Base-by-base conservation (phyloP, 164 flowering plant genomes). In the Nymphaea thermarum region DNA sequence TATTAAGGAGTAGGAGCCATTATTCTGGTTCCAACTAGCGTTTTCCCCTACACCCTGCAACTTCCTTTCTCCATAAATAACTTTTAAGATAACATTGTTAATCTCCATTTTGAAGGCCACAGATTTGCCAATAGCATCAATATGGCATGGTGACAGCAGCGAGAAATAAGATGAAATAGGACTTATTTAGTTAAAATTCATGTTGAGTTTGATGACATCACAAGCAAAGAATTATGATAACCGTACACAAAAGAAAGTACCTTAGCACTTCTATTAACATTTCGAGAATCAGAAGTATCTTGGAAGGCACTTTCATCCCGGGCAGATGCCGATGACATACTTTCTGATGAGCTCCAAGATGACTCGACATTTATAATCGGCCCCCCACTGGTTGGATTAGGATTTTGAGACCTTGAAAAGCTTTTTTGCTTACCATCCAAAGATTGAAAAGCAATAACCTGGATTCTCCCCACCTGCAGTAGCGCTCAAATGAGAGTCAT, bases 381-480 rank as follows among this genome's bases (percentile, higher is more conserved):
- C 10, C 12, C 12, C 7, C 64, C 42, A 78, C 73, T 82, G 76
- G 65, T 81, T 72, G 77, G 69, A 45, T 77, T 74, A 45, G 89
- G 90, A 53, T 88, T 70, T 18, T 80, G 67, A 69, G 90, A 65
- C 71, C 76, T 78, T 41, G 80, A 44, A 64, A 76, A 64, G 57
- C 76, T 71, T 71, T 75, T 82, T 72, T 86, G 98, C 75, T 83
- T 92, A 69, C 99, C 99, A 80, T 95, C 96, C 65, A 82, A 79
- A 53, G 99, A 95, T 76, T 95, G 99, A 77, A 92, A 95, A 61
- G 97, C 98, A 77, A 86, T 87, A 44, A 92, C 98, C 80, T 95
- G 98, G 71, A 95, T 87, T 78, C 97, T 85, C 74, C 99, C 99
- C 63, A 87, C 93, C 99, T 95, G 76, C 70, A 61, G 8, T 10